Evolutionary conservation across 148 eudicot species (phyloP).

Genomic region (Cornus controversa): DNA sequence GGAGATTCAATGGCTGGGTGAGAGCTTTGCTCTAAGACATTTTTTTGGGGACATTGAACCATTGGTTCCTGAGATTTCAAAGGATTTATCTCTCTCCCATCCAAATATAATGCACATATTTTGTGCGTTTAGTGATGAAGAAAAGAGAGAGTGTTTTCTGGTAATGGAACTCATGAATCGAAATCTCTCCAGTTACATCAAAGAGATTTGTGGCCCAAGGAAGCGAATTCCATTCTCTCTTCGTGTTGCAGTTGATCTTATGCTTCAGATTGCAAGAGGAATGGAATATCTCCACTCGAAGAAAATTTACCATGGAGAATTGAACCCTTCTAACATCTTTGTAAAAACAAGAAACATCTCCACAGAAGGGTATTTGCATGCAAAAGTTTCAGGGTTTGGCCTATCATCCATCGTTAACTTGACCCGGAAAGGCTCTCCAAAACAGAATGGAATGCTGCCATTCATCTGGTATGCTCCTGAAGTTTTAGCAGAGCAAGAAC

Average conservation of each 20-base stretch:
- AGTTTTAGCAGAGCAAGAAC: constrained; percentile 54
- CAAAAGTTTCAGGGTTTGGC: constrained; percentile 61
- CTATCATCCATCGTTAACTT: constrained; percentile 28
- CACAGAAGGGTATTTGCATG: constrained; percentile 54
- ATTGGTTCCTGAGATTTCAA: constrained; percentile 39
- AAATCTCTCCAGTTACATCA: constrained; percentile 53
- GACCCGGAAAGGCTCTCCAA: constrained; percentile 26
- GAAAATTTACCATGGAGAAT: constrained; percentile 61
- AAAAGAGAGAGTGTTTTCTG: constrained; percentile 57
- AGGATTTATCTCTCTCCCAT: constrained; percentile 51
- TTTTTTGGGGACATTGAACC: constrained; percentile 49
- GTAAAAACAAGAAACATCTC: constrained; percentile 32
- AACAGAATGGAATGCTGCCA: constrained; percentile 30
- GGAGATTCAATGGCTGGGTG: constrained; percentile 81
- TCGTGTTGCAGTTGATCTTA: constrained; percentile 60
- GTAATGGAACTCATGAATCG: constrained; percentile 76
- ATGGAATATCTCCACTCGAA: constrained; percentile 86
- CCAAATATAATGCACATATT: constrained; percentile 60
- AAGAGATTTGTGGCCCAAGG: constrained; percentile 48
- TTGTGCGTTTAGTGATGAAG: constrained; percentile 67
- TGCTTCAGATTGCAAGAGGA: constrained; percentile 89
- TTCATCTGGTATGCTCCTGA: constrained; percentile 83
- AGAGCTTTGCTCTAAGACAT: constrained; percentile 64
- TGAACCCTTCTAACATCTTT: constrained; percentile 70
- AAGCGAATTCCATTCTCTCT: constrained; percentile 53